Conservation (phyloP, 1,284 basidiomycete species). For the Trametes sp. region DNA sequence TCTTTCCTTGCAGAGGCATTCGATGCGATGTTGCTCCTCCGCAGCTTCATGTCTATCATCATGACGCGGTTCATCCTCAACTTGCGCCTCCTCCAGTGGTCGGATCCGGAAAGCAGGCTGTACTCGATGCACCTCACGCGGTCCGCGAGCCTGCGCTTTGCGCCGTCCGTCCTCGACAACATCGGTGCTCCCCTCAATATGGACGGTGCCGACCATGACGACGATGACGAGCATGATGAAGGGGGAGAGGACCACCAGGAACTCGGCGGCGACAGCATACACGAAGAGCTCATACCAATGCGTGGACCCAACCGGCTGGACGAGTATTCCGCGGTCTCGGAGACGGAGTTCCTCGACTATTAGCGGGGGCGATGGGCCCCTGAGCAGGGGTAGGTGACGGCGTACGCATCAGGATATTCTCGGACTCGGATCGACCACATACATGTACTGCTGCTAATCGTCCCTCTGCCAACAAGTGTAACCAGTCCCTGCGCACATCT, state of each 20-base stretch:
- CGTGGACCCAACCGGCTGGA: not conserved
- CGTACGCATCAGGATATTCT: not conserved
- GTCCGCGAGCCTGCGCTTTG: conserved; percentile 9
- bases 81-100: not conserved
- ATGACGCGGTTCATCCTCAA: not conserved
- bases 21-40: not conserved
- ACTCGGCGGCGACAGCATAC: not conserved
- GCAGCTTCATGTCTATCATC: conserved; percentile 10
- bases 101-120: not conserved
- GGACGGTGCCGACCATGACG: not conserved
- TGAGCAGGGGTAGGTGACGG: not conserved
- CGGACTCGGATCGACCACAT: not conserved
- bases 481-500: not conserved
- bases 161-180: conserved; percentile 10
- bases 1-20: too few species aligned
- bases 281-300: not conserved
- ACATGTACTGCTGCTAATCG: conserved; percentile 7
- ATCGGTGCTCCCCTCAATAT: conserved; percentile 16
- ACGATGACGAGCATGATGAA: not conserved
- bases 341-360: conserved; percentile 1
- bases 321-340: conserved; percentile 7
- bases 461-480: not conserved
- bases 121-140: not conserved
- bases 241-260: not conserved
- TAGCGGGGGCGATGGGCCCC: not conserved